These are phyloP conservation scores for Leishmania aethiopica DNA, from an alignment of 208 protist species.

Conservation along the genomic window DNA sequence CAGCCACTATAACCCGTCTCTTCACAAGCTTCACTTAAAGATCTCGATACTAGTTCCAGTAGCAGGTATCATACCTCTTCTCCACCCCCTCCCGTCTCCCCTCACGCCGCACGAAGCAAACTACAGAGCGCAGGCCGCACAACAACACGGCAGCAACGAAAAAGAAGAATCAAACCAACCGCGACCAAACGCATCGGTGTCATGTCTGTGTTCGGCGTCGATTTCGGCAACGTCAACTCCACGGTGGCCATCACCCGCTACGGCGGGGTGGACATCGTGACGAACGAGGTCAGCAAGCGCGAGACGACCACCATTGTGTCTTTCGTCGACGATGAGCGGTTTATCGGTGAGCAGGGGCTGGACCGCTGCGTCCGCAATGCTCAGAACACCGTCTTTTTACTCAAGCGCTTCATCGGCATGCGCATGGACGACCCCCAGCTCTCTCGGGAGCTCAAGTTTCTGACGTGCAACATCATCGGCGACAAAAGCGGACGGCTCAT, in stretches of 20 bases:
- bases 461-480: conserved; percentile 68
- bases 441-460: conserved; percentile 56
- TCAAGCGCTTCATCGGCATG: conserved; percentile 92
- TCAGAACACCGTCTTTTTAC: conserved; percentile 83
- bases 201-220: conserved; percentile 94
- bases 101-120: neutral
- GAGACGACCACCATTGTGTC: conserved; percentile 91
- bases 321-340: conserved; percentile 86
- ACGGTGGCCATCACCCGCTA: conserved; percentile 86
- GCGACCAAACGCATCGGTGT: neutral
- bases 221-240: conserved; percentile 92
- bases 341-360: conserved; percentile 88
- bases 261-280: conserved; percentile 91
- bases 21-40: neutral
- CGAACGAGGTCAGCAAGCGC: conserved; percentile 90
- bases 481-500: conserved; percentile 73
- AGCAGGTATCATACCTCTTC: neutral
- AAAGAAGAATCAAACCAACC: conserved; percentile 13
- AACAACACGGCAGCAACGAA: neutral
- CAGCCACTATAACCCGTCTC: neutral
- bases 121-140: neutral
- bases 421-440: conserved; percentile 72
- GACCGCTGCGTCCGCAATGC: conserved; percentile 86
- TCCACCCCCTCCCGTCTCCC: neutral
- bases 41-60: neutral